Base-by-base conservation (phyloP, 805 yeast genomes). In the Yamadazyma akitaensis region DNA sequence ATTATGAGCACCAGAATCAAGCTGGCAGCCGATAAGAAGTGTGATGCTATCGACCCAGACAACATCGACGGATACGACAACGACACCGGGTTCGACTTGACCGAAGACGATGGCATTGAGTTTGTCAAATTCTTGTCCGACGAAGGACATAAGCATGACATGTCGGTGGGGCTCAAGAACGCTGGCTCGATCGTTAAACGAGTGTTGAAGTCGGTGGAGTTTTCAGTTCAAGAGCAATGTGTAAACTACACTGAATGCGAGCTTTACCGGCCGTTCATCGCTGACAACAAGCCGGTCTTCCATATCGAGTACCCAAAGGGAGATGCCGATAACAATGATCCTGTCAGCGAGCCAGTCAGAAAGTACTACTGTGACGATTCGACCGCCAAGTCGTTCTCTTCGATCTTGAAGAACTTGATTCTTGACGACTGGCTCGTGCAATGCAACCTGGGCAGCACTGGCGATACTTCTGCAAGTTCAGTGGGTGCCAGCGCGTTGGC, bases 1-100 rank as follows among this genome's bases (percentile, higher is more conserved):
- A 58, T 60, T 18, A 61, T 62, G 61, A 38, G 9, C 6, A 10
- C 42, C 10, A 42, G 67, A 18, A 48, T 63, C 18, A 42, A 56
- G 14, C 9, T 51, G 28, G 66, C 65, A 3, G 31, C 28, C 17
- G 34, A 38, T 19, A 60, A 60, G 41, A 44, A 44, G 10, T 62
- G 67, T 46, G 66, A 62, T 43, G 67, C 57, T 10, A 47, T 62
- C 7, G 68, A 63, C 44, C 66, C 67, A 3, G 64, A 61, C 41
- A 59, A 61, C 39, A 33, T 61, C 1, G 65, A 63, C 42, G 66
- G 60, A 4, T 63, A 61, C 47, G 60, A 54, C 26, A 59, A 62
- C 46, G 56, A 54, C 37, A 63, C 49, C 32, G 68, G 68, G 8
- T 48, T 63, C n/a, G 42, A 44, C n/a, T 46, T 63, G 37, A 56